Conservation (phyloP, 352 stramenopile genomes). For the Phytopythium litorale region DNA sequence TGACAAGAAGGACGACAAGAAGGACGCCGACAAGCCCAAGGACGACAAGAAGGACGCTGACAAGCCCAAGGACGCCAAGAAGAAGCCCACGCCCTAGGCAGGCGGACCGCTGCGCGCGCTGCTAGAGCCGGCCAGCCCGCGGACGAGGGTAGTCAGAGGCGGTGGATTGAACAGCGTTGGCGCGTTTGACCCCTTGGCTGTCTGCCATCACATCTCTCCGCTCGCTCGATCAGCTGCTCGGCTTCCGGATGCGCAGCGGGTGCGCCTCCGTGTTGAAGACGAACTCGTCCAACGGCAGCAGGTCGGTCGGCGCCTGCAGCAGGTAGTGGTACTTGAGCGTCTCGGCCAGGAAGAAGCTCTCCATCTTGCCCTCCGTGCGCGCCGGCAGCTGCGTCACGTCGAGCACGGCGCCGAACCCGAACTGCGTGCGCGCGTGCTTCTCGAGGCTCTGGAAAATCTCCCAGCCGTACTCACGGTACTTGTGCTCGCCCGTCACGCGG, state of each 20-base stretch:
- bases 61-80: constrained; percentile 29
- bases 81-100: constrained; percentile 2
- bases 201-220: not conserved
- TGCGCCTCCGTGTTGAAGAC: constrained; percentile 97
- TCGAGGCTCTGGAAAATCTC: constrained; percentile 95
- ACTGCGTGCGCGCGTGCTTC: constrained; percentile 84
- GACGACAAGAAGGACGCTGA: constrained; percentile 51
- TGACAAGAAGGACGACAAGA: constrained; percentile 73
- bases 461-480: constrained; percentile 95
- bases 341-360: constrained; percentile 98
- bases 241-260: constrained; percentile 69
- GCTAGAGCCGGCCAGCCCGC: not conserved
- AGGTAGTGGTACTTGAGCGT: constrained; percentile 99
- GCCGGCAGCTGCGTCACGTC: constrained; percentile 44
- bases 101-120: not conserved
- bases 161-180: not conserved
- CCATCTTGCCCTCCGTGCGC: constrained; percentile 93
- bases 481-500: constrained; percentile 91
- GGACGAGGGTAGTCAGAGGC: not conserved
- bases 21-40: constrained; percentile 43
- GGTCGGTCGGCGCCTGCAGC: constrained; percentile 74
- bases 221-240: not conserved
- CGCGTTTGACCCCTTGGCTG: not conserved
- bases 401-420: constrained; percentile 81
- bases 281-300: constrained; percentile 91